A percentile compares a stretch with the other conserved stretches of the same genome.
These are phyloP conservation scores for Allantophomopsis lycopodina DNA, from an alignment of 2,329 filamentous ascomycete genomes.

Conservation along the genomic window DNA sequence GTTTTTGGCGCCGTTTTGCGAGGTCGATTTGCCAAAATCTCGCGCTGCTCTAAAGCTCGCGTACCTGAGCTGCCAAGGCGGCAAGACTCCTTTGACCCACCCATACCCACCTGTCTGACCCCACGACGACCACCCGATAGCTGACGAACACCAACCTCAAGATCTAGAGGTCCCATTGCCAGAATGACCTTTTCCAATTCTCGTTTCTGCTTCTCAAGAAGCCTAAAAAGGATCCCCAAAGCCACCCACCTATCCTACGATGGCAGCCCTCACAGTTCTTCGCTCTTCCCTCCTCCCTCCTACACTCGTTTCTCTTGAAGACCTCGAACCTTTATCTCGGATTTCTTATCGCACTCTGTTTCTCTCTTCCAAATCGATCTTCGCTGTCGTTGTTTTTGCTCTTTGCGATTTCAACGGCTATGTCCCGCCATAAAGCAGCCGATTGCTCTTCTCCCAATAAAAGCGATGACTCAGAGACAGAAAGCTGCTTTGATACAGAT, in stretches of 20 bases:
- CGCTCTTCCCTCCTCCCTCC: not conserved
- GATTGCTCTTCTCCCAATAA: constrained; percentile 6
- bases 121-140: not conserved
- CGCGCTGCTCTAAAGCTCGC: constrained; percentile 3
- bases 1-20: constrained; percentile 1
- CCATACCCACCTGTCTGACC: constrained; percentile 1
- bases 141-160: not conserved
- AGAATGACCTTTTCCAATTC: not conserved
- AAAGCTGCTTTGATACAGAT: constrained; percentile 10
- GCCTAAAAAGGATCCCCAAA: no score
- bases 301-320: no score
- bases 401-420: constrained; percentile 2
- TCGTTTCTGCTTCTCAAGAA: constrained; percentile 1
- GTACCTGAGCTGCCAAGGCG: constrained; percentile 9
- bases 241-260: no score
- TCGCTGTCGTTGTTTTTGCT: not conserved
- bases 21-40: constrained; percentile 1
- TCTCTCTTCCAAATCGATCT: no score
- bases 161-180: not conserved
- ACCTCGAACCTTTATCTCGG: no score
- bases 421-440: constrained; percentile 5
- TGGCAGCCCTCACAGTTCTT: not conserved
- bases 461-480: constrained; percentile 9
- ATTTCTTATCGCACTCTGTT: no score
- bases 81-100: constrained; percentile 5